phyloP scores from a whole-genome alignment of 2,329 filamentous ascomycete species.

The Botrytis medusae region DNA sequence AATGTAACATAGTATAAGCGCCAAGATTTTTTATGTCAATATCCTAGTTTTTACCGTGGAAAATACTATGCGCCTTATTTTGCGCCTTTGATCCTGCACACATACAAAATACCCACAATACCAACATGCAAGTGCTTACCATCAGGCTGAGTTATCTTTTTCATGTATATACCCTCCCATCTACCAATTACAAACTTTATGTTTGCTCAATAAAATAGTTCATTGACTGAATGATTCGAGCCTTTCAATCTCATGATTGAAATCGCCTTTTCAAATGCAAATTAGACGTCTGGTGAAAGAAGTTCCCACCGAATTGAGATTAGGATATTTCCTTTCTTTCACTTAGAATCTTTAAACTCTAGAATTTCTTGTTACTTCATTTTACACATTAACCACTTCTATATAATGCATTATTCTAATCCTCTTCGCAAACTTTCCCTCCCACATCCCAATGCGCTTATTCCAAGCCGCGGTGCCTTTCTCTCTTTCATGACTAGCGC shows the following conservation, averaged over 20 bases:
- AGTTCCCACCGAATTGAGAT: background rate
- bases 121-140: background rate
- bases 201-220: background rate
- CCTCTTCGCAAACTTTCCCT: background rate
- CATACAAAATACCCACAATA: background rate
- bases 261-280: background rate
- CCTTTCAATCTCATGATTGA: background rate
- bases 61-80: background rate
- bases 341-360: background rate
- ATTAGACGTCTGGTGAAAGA: background rate
- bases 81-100: background rate
- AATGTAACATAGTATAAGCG: background rate
- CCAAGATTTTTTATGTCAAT: background rate
- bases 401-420: background rate
- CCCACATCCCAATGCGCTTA: background rate
- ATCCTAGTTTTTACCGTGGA: background rate
- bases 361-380: background rate
- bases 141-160: background rate
- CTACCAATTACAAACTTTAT: background rate
- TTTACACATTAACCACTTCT: background rate
- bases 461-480: background rate
- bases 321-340: background rate
- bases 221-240: background rate
- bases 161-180: background rate
- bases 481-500: background rate